Conservation (phyloP, 1,139 yeast genomes). For the Nakaseomyces delphensis region DNA sequence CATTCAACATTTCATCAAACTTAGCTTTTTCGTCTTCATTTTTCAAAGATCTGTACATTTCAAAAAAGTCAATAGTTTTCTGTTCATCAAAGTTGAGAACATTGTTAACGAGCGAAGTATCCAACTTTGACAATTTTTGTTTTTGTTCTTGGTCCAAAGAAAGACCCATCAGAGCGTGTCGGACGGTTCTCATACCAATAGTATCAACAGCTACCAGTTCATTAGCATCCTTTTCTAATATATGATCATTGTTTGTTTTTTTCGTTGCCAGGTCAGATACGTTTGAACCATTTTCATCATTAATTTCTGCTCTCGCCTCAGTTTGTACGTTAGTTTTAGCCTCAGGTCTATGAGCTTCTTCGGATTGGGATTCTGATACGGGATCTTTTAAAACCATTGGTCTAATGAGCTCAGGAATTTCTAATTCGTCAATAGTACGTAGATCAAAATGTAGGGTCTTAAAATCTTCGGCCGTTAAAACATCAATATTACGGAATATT, state of each 20-base stretch:
- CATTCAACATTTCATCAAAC: conserved; percentile 60
- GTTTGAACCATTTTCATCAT: neutral
- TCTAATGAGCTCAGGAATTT: conserved; percentile 10
- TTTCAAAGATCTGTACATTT: conserved; percentile 45
- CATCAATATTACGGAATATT: conserved; percentile 56
- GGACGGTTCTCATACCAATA: conserved; percentile 68
- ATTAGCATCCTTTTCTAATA: conserved; percentile 46
- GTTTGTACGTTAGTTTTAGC: neutral
- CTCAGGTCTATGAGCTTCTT: neutral
- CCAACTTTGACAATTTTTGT: conserved; percentile 34
- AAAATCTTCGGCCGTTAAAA: conserved; percentile 59
- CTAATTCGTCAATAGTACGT: conserved; percentile 5
- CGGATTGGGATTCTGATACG: conserved; percentile 5
- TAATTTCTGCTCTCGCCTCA: neutral
- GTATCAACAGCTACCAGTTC: conserved; percentile 64
- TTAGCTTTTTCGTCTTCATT: conserved; percentile 44
- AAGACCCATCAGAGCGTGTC: conserved; percentile 70
- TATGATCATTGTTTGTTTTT: conserved; percentile 21
- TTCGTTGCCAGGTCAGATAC: neutral
- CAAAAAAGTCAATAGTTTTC: conserved; percentile 53
- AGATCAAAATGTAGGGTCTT: conserved; percentile 23
- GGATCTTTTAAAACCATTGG: conserved; percentile 29
- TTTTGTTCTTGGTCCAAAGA: conserved; percentile 28
- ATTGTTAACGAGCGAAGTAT: conserved; percentile 32
- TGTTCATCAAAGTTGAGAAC: conserved; percentile 30